Conservation (phyloP, 495 filamentous ascomycete species). For the Achaetomiella virescens region DNA sequence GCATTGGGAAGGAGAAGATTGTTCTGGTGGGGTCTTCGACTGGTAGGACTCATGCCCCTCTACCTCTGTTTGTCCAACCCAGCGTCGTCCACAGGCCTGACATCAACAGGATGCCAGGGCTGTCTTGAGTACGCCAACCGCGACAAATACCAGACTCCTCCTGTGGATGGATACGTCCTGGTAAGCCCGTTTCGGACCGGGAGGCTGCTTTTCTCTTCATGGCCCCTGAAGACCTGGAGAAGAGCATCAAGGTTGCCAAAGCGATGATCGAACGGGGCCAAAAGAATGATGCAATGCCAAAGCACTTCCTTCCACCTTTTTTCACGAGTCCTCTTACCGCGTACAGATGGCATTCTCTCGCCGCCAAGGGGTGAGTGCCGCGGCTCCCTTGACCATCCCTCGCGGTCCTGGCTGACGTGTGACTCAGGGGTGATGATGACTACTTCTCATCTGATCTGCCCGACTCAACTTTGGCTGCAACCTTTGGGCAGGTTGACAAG, state of each 20-base stretch:
- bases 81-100: not conserved
- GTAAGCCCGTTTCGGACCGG: slow-evolving; percentile 71
- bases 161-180: slow-evolving; percentile 67
- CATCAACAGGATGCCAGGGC: slow-evolving; percentile 38
- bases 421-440: slow-evolving; percentile 63
- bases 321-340: slow-evolving; percentile 55
- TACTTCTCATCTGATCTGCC: slow-evolving; percentile 69
- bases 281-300: slow-evolving; percentile 48
- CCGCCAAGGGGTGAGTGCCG: slow-evolving; percentile 39
- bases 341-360: slow-evolving; percentile 58
- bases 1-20: slow-evolving; percentile 8
- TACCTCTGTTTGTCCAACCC: not conserved
- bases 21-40: slow-evolving; percentile 5
- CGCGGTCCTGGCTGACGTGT: not conserved
- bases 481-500: slow-evolving; percentile 54
- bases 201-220: slow-evolving; percentile 46
- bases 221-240: slow-evolving; percentile 40
- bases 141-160: slow-evolving; percentile 30
- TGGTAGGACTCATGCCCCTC: not conserved
- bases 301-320: slow-evolving; percentile 41
- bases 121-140: slow-evolving; percentile 58
- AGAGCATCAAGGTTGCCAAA: slow-evolving; percentile 48
- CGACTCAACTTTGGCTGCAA: slow-evolving; percentile 32
- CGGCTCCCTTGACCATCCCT: not conserved
- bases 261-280: slow-evolving; percentile 43